Evolutionary conservation across 176 grass and related monocot genomes (phyloP), one percentile per base, ranked within the genome.

Genomic region (Carex cristatella): DNA sequence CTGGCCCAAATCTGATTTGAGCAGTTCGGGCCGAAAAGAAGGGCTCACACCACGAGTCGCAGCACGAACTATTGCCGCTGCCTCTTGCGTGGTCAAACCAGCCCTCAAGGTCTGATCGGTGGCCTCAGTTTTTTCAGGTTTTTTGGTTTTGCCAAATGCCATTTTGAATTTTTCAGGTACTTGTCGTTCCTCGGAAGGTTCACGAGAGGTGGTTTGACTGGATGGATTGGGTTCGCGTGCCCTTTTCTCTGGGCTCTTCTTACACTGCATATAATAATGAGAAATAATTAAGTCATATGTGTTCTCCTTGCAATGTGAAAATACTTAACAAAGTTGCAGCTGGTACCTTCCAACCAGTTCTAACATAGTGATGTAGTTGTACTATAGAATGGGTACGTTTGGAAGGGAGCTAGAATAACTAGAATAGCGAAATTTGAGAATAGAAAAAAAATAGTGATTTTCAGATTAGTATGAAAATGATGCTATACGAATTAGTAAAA

Each of bases 31-130:
- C 61, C 80, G 64, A 90, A 81, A 87, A 65, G 87, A 81, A 90
- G 88, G 55, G 71, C 88, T 85, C 31, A 90, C 59, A 53, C 96
- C 96, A 86, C 93, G 91, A 69, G 93, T 98, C 55, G 91, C 96
- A 2, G 88, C 96, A 88, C 90, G 83, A 69, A 98, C 90, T 81
- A 98, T 95, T 85, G 93, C 93, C 70, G 96, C 91, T 89, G 87
- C 96, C 89, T 98, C 96, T 86, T 98, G 91, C 46, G 87, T 86
- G 32, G 86, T 95, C 28, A 82, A 68, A 89, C 93, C 73, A 76
- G 80, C 70, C 81, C 53, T 86, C 78, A 58, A 75, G 69, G 42
- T 83, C 62, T 83, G 80, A 40, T 83, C 68, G 23, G 42, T 64
- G 33, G 37, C n/a, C 30, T 32, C 61, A 7, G 38, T 4, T 83